A percentile compares a stretch with the other conserved stretches of the same genome.
phyloP scores from a whole-genome alignment of 2,329 filamentous ascomycete genomes.

The Exophiala phaeomuriformis region DNA sequence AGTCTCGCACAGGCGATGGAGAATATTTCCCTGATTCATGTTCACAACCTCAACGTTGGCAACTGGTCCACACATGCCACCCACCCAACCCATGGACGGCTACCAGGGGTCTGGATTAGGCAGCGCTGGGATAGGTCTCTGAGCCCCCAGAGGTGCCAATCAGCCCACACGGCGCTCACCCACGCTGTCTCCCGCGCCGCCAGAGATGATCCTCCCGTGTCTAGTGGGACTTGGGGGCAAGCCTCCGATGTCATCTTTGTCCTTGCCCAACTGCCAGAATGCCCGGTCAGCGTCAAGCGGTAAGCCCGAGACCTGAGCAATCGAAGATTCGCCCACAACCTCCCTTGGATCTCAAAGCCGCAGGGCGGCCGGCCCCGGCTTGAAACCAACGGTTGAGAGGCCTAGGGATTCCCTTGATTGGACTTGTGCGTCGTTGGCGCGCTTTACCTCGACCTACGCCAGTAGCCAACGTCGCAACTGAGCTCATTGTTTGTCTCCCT shows the following conservation, averaged over 20 bases:
- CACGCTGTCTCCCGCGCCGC: neutral
- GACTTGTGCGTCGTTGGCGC: neutral
- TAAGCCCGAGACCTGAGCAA: slow-evolving; percentile 12
- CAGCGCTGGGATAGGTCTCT: no score
- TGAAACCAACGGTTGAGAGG: neutral
- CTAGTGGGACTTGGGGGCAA: slow-evolving; percentile 1
- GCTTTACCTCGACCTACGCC: neutral
- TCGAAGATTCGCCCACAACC: slow-evolving; percentile 5
- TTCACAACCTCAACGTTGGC: no score
- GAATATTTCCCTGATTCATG: no score
- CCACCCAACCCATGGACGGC: no score
- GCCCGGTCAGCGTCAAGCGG: slow-evolving; percentile 6
- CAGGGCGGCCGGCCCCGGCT: slow-evolving; percentile 6
- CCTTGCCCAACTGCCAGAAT: neutral
- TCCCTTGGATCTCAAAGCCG: slow-evolving; percentile 4
- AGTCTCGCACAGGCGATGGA: no score
- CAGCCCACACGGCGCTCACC: neutral
- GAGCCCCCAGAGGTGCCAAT: no score
- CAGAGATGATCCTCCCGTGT: neutral
- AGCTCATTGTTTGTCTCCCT: neutral
- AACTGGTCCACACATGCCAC: no score
- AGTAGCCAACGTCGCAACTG: neutral
- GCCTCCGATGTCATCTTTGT: slow-evolving; percentile 9
- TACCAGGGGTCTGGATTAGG: no score
- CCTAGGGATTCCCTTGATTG: neutral